phyloP scores from a whole-genome alignment of 78 protist species.

The Neovahlkampfia damariscottae region DNA sequence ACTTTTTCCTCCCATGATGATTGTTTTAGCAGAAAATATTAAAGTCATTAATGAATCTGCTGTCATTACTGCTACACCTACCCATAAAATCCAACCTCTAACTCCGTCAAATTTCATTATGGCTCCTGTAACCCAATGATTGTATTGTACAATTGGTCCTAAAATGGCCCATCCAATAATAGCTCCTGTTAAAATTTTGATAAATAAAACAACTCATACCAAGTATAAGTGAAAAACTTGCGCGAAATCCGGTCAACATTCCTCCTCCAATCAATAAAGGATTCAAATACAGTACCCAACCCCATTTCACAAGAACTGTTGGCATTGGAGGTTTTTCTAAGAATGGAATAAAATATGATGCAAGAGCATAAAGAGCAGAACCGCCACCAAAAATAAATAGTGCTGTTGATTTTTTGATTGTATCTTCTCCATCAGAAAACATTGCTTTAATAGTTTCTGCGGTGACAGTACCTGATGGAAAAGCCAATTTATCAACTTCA shows the following conservation, averaged over 20 bases:
- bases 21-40: background rate
- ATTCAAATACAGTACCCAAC: conserved; percentile 39
- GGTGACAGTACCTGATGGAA: conserved; percentile 76
- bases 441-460: conserved; percentile 48
- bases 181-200: conserved; percentile 39
- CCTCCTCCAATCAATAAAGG: conserved; percentile 56
- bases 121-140: conserved; percentile 31
- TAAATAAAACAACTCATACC: too few relatives aligned
- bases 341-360: conserved; percentile 45
- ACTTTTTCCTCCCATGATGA: background rate
- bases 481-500: conserved; percentile 56
- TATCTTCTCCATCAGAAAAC: conserved; percentile 19
- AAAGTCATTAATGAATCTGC: conserved; percentile 42
- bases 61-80: conserved; percentile 54
- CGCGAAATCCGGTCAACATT: conserved; percentile 66
- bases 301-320: conserved; percentile 13
- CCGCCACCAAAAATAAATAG: conserved; percentile 33
- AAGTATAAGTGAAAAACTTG: conserved; percentile 46
- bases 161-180: conserved; percentile 54
- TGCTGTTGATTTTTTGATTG: conserved; percentile 22
- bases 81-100: conserved; percentile 50
- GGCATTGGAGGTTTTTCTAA: conserved; percentile 35
- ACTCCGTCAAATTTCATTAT: conserved; percentile 5
- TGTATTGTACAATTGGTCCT: conserved; percentile 46
- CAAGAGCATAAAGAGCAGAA: conserved; percentile 38